Evolutionary conservation across 192 early-diverging fungal genomes (phyloP), one percentile per base, ranked within the genome.

Genomic region (Gryganskiella cystojenkinii): DNA sequence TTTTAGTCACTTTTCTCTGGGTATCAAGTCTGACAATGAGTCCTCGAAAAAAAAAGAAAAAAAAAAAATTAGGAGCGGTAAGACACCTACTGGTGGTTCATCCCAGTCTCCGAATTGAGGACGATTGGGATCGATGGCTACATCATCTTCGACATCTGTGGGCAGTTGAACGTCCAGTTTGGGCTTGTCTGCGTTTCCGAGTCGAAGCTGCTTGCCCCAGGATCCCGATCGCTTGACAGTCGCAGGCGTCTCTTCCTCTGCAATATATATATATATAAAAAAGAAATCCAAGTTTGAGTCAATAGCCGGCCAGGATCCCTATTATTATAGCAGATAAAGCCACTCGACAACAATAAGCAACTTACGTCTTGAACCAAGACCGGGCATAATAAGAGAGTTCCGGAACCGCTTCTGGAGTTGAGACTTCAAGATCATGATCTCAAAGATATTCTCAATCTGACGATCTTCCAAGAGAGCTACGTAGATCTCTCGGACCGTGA

Each of bases 401-500:
- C 74, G 66, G 56, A 78, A 78, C 10, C 74, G 74, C 30, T 69
- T 78, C 79, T 89, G 84, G 19, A 89, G 66, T 43, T 82, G 76
- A 17, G 45, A 56, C 44, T 80, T 83, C n/a, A 87, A 30, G 22
- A 86, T 81, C 81, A 85, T 89, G 30, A 76, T 74, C 28, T 79
- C 61, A 51, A 89, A 89, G 20, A 74, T 79, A 34, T 63, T 45
- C 31, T 79, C 83, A 40, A 89, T 81, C 52, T 89, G 87, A 4
- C 71, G 45, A 47, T 89, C 87, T 50, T 89, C 85, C 35, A 80
- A 56, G 10, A 89, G 57, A 0, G 85, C 81, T 14, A 75, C 61
- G 59, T 83, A 87, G 4, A 89, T 80, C 61, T 89, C 87, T 19
- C 83, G 81, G 33, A 83, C 75, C 52, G 82, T 84, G n/a, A 84